phyloP scores from a whole-genome alignment of 164 flowering plant species.

The Cinnamomum chago region DNA sequence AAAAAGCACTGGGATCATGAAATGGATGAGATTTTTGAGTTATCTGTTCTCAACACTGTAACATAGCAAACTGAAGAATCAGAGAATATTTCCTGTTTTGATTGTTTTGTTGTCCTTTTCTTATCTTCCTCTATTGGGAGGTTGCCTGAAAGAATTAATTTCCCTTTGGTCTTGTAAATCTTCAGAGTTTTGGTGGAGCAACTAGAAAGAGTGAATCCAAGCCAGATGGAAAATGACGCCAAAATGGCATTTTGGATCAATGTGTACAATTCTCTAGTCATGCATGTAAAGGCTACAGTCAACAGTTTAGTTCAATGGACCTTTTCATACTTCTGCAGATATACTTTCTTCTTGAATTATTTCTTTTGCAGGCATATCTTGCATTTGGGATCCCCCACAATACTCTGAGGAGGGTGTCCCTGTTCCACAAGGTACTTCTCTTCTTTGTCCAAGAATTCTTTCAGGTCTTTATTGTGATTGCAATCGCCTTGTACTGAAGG shows the following conservation, averaged over 20 bases:
- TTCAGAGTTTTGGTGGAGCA: slow-evolving; percentile 77
- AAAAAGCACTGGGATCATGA: not conserved
- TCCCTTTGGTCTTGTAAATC: slow-evolving; percentile 15
- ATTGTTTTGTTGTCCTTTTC: not conserved
- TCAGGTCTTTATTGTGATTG: not conserved
- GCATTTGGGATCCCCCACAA: slow-evolving; percentile 75
- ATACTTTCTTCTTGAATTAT: slow-evolving; percentile 3
- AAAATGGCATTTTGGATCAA: slow-evolving; percentile 91
- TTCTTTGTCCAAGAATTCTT: not conserved
- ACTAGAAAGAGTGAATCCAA: slow-evolving; percentile 59
- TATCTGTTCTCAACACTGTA: not conserved
- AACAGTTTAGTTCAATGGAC: not conserved
- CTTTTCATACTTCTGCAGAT: not conserved
- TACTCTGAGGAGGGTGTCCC: slow-evolving; percentile 69
- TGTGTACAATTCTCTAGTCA: slow-evolving; percentile 74
- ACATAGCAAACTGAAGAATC: not conserved
- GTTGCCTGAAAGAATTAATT: not conserved
- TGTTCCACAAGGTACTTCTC: slow-evolving; percentile 80
- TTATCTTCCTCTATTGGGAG: not conserved
- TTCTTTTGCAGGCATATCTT: slow-evolving; percentile 63
- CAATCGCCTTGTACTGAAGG: too few species aligned
- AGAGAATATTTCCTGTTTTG: not conserved
- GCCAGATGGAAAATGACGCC: slow-evolving; percentile 61
- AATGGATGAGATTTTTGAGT: not conserved
- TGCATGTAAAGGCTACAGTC: slow-evolving; percentile 61